Percentiles rank a stretch among this genome's conserved stretches.
phyloP scores from a whole-genome alignment of 163 green algal genomes.

The Chlorella variabilis region DNA sequence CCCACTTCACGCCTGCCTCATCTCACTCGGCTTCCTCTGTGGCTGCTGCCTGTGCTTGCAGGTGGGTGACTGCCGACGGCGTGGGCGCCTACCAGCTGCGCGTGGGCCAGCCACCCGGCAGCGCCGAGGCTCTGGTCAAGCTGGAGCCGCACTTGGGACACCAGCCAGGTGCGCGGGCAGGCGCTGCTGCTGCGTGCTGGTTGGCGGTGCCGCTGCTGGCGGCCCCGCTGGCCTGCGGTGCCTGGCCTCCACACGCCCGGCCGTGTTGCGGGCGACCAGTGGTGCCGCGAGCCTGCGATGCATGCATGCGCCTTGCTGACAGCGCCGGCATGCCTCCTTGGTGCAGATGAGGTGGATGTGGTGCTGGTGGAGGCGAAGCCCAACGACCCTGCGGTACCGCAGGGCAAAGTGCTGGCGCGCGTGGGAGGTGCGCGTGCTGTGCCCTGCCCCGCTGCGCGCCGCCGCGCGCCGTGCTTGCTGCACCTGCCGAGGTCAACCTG shows the following conservation, averaged over 20 bases:
- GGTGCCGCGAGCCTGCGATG: too few relatives aligned
- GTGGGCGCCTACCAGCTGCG: constrained; percentile 60
- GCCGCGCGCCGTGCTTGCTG: neutral
- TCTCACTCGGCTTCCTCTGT: too few relatives aligned
- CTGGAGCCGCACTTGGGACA: constrained; percentile 29
- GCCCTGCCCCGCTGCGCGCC: too few relatives aligned
- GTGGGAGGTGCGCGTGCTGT: constrained; percentile 38
- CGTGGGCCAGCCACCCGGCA: constrained; percentile 54
- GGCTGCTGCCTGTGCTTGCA: neutral
- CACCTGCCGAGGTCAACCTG: neutral
- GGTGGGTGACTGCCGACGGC: constrained; percentile 54
- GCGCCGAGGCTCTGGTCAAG: constrained; percentile 43
- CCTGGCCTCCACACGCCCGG: too few relatives aligned
- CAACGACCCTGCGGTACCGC: constrained; percentile 52
- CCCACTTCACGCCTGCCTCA: too few relatives aligned
- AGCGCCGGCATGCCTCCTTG: neutral
- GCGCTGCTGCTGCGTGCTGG: too few relatives aligned
- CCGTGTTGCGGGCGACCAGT: too few relatives aligned
- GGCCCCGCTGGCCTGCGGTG: too few relatives aligned
- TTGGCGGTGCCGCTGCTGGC: neutral
- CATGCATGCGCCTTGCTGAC: too few relatives aligned
- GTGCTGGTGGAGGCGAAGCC: constrained; percentile 52
- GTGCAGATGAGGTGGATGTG: constrained; percentile 44
- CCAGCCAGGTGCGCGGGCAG: neutral
- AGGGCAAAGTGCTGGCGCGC: constrained; percentile 54